Conservation (phyloP, 192 early-diverging fungal genomes). For the Coemansia umbellata region DNA sequence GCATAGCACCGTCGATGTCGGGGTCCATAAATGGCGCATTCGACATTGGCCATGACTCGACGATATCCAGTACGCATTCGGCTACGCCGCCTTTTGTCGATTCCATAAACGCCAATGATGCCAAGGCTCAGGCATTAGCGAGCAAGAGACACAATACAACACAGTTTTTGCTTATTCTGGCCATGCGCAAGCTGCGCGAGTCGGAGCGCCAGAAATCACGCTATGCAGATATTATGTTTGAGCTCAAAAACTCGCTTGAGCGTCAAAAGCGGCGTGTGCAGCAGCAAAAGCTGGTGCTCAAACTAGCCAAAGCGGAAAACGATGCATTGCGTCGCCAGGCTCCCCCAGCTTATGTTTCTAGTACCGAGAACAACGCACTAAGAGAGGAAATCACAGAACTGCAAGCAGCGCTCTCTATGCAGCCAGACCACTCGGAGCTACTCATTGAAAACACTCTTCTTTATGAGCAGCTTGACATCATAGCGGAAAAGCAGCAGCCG, state of each 20-base stretch:
- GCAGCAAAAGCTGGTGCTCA: conserved; percentile 45
- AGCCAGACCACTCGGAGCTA: conserved; percentile 41
- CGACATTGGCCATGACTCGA: neutral
- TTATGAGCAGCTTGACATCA: conserved; percentile 22
- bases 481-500: neutral
- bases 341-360: conserved; percentile 14
- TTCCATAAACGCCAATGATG: neutral
- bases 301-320: conserved; percentile 29
- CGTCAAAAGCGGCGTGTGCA: conserved; percentile 33
- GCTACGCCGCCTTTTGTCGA: neutral
- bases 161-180: conserved; percentile 43
- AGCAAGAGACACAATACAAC: conserved; percentile 40
- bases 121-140: neutral
- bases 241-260: conserved; percentile 41
- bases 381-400: conserved; percentile 41
- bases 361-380: conserved; percentile 36
- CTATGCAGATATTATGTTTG: conserved; percentile 48
- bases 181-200: conserved; percentile 52
- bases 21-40: neutral
- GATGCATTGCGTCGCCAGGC: conserved; percentile 25
- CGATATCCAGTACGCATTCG: neutral
- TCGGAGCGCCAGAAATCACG: conserved; percentile 52
- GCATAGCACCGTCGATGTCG: neutral
- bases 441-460: conserved; percentile 45
- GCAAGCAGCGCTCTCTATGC: conserved; percentile 29